Percentiles rank a stretch among this genome's conserved stretches.
Evolutionary conservation across 2,329 filamentous ascomycete species (phyloP).

Genomic region (Neofusicoccum laricinum): DNA sequence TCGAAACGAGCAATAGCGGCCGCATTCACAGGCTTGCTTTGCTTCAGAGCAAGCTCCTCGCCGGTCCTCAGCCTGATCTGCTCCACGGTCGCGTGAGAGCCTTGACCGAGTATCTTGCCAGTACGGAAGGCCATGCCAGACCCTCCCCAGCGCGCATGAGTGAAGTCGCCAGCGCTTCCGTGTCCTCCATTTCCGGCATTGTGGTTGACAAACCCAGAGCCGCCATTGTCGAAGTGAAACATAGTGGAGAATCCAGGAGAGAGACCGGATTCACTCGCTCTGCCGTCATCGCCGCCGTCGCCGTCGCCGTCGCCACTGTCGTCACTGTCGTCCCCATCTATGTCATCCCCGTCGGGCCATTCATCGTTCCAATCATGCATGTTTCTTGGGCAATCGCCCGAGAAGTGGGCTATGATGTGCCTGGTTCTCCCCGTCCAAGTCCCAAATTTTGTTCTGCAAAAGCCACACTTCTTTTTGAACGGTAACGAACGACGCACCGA

Average conservation of each 20-base stretch:
- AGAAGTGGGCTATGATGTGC: not conserved
- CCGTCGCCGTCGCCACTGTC: not conserved
- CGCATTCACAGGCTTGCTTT: not conserved
- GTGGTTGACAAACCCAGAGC: not conserved
- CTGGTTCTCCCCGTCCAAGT: not conserved
- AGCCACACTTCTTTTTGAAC: not conserved
- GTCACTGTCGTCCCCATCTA: not conserved
- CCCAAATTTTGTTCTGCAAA: not conserved
- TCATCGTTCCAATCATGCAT: not conserved
- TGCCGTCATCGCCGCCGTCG: not conserved
- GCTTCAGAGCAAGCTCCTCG: not conserved
- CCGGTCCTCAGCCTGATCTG: not conserved
- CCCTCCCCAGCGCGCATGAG: not conserved
- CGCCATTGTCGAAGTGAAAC: not conserved
- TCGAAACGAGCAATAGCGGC: not conserved
- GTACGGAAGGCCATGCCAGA: not conserved
- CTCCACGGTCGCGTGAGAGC: not conserved
- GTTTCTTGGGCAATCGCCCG: not conserved
- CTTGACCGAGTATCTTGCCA: not conserved
- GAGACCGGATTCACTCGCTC: not conserved
- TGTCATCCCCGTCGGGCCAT: not conserved
- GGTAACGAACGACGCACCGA: not conserved
- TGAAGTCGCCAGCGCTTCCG: not conserved
- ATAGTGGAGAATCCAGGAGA: not conserved
- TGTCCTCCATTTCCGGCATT: no score